phyloP scores from a whole-genome alignment of 768 basidiomycete genomes.

The Boletus huronensis region DNA sequence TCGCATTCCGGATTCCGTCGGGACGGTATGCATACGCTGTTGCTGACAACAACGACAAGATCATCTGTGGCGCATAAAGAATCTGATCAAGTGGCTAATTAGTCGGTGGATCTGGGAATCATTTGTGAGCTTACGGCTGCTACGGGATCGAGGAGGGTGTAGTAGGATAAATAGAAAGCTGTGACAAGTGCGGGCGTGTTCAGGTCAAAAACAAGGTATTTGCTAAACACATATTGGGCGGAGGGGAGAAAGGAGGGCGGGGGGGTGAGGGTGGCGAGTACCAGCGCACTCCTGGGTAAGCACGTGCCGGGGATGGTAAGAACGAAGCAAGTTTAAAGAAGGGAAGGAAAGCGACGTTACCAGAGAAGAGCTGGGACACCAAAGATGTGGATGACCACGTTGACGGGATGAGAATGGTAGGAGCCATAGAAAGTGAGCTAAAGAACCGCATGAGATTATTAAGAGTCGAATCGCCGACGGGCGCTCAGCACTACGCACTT shows the following conservation, averaged over 20 bases:
- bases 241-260: slow-evolving; percentile 53
- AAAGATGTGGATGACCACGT: slow-evolving; percentile 80
- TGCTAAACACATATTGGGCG: slow-evolving; percentile 48
- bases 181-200: slow-evolving; percentile 63
- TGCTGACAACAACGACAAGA: slow-evolving; percentile 62
- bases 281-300: slow-evolving; percentile 54
- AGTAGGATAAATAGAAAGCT: slow-evolving; percentile 66
- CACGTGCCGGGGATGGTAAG: slow-evolving; percentile 6
- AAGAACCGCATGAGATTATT: slow-evolving; percentile 5
- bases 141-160: slow-evolving; percentile 73
- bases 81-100: slow-evolving; percentile 42
- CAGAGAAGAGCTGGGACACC: slow-evolving; percentile 84
- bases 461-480: slow-evolving; percentile 2
- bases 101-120: slow-evolving; percentile 2
- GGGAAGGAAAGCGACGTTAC: slow-evolving; percentile 37
- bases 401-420: slow-evolving; percentile 82
- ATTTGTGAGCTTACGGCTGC: slow-evolving; percentile 66
- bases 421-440: slow-evolving; percentile 92
- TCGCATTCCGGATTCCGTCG: slow-evolving; percentile 52
- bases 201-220: slow-evolving; percentile 66
- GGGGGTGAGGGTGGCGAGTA: slow-evolving; percentile 49
- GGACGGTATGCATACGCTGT: slow-evolving; percentile 58
- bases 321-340: slow-evolving; percentile 5
- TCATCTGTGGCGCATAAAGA: slow-evolving; percentile 74
- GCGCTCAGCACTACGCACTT: slow-evolving; percentile 41